phyloP scores from a whole-genome alignment of 192 early-diverging fungal species.

The Coemansia sp. region DNA sequence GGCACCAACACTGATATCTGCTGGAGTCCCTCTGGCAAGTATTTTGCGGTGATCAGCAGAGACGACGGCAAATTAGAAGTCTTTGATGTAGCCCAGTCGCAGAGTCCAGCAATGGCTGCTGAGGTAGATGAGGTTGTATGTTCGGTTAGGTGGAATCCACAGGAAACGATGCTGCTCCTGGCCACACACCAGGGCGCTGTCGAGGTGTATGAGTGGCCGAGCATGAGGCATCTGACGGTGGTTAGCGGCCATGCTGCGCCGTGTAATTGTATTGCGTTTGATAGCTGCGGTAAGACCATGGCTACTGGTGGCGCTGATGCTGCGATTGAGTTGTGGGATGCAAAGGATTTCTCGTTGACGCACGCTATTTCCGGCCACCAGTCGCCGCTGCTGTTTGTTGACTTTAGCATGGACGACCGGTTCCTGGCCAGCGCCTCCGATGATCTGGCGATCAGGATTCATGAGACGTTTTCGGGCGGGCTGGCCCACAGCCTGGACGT shows the following conservation, averaged over 20 bases:
- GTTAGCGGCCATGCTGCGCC: conserved; percentile 36
- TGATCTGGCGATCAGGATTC: conserved; percentile 28
- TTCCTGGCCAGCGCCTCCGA: conserved; percentile 48
- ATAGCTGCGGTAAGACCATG: conserved; percentile 23
- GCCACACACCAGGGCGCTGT: conserved; percentile 35
- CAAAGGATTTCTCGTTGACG: conserved; percentile 29
- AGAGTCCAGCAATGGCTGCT: conserved; percentile 22
- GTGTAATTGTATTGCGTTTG: conserved; percentile 31
- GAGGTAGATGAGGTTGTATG: conserved; percentile 20
- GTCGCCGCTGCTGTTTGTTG: conserved; percentile 34
- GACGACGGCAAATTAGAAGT: conserved; percentile 36
- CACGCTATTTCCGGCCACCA: conserved; percentile 24
- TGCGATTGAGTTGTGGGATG: conserved; percentile 31
- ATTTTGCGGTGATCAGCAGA: conserved; percentile 23
- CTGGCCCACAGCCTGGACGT: conserved; percentile 22
- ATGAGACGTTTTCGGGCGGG: conserved; percentile 30
- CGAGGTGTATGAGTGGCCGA: conserved; percentile 43
- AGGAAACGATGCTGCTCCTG: conserved; percentile 30
- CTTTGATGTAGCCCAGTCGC: conserved; percentile 29
- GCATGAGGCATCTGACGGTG: conserved; percentile 34
- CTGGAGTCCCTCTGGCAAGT: conserved; percentile 42
- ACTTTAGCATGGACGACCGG: conserved; percentile 40
- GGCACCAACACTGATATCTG: conserved; percentile 27
- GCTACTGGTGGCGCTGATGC: conserved; percentile 48
- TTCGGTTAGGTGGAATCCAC: conserved; percentile 24